Percentiles rank a stretch among this genome's conserved stretches.
Conservation (phyloP, 2,329 filamentous ascomycete genomes). For the Parascedosporium putredinis region DNA sequence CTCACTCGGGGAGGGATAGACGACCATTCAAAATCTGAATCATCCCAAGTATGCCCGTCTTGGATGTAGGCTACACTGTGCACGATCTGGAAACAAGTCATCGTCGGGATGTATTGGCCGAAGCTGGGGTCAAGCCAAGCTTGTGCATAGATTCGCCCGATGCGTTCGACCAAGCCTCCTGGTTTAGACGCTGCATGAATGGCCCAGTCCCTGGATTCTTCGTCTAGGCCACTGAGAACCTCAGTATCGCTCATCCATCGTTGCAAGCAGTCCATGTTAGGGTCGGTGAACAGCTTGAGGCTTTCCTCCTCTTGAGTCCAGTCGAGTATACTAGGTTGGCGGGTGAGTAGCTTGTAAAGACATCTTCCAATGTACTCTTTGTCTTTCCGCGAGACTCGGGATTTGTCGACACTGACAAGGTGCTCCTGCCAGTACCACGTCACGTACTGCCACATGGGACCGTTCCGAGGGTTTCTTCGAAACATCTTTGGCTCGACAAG, state of each 20-base stretch:
- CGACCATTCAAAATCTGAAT: slow-evolving; percentile 25
- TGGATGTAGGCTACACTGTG: slow-evolving; percentile 29
- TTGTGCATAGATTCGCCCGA: slow-evolving; percentile 26
- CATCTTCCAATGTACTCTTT: slow-evolving; percentile 23
- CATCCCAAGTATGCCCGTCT: slow-evolving; percentile 25
- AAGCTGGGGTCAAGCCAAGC: slow-evolving; percentile 27
- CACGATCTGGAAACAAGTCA: slow-evolving; percentile 33
- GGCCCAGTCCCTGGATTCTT: slow-evolving; percentile 22
- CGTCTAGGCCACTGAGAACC: slow-evolving; percentile 18
- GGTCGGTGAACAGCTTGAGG: slow-evolving; percentile 29
- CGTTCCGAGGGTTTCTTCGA: not conserved
- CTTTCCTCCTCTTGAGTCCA: slow-evolving; percentile 32
- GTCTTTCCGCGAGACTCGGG: slow-evolving; percentile 16
- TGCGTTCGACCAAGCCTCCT: slow-evolving; percentile 24
- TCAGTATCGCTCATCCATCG: slow-evolving; percentile 25
- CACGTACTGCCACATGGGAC: slow-evolving; percentile 22
- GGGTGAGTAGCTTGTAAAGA: slow-evolving; percentile 27
- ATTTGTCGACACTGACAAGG: slow-evolving; percentile 22
- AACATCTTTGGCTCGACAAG: slow-evolving; percentile 21
- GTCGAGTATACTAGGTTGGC: slow-evolving; percentile 24
- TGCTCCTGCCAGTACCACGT: slow-evolving; percentile 37
- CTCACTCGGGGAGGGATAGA: slow-evolving; percentile 23
- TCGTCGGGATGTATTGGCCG: slow-evolving; percentile 25
- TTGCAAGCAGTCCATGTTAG: slow-evolving; percentile 25
- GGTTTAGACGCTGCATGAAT: slow-evolving; percentile 16